Percentiles rank a stretch among this genome's conserved stretches.
Conservation (phyloP, 257 asterid genomes). For the Scutellaria baicalensis region DNA sequence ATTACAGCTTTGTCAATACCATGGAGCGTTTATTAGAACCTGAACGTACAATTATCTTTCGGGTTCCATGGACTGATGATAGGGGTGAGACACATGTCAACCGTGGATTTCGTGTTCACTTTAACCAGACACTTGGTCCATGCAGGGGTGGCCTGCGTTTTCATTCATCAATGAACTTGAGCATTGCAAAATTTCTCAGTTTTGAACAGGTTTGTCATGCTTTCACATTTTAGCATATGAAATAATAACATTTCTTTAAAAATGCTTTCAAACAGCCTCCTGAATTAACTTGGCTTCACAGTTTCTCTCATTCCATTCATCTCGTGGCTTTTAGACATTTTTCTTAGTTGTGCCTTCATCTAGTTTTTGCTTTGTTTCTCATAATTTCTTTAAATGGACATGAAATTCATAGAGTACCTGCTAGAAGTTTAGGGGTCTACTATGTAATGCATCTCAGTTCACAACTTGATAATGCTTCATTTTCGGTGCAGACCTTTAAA, state of each 20-base stretch:
- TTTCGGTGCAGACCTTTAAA: slow-evolving; percentile 69
- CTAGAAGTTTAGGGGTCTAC: background rate
- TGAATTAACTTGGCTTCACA: background rate
- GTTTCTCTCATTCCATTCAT: background rate
- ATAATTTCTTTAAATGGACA: background rate
- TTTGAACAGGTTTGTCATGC: slow-evolving; percentile 69
- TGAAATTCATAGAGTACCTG: background rate
- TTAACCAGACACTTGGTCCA: slow-evolving; percentile 95
- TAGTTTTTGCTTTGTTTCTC: background rate
- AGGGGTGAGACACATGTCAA: slow-evolving; percentile 90
- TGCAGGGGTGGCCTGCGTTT: slow-evolving; percentile 98
- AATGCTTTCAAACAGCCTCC: background rate
- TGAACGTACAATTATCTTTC: slow-evolving; percentile 78
- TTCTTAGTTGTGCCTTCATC: background rate
- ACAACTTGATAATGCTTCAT: slow-evolving; percentile 18
- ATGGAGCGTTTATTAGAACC: slow-evolving; percentile 98
- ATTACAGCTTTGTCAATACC: slow-evolving; percentile 73
- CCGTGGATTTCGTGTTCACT: slow-evolving; percentile 93
- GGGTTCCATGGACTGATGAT: slow-evolving; percentile 98
- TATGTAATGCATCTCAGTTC: slow-evolving; percentile 4
- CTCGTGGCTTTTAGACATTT: background rate
- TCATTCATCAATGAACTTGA: slow-evolving; percentile 87
- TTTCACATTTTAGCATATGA: background rate
- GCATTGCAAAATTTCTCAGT: slow-evolving; percentile 93
- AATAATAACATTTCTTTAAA: background rate